These are phyloP conservation scores for Aspergillus nomiae DNA, from an alignment of 2,329 filamentous ascomycete genomes.

Conservation along the genomic window DNA sequence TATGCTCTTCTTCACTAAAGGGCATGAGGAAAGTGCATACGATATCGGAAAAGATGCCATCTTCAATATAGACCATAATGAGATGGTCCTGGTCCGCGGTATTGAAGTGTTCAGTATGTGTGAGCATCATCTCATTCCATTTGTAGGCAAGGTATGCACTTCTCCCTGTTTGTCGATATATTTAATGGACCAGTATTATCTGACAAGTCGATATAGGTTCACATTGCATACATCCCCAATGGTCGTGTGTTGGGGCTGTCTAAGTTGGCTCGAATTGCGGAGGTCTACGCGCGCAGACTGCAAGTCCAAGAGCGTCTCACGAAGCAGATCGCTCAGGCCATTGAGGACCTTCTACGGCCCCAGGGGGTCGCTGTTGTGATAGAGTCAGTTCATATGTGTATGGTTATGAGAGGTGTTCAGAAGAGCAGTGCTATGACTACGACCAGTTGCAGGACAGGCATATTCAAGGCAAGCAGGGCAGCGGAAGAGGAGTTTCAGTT, in stretches of 20 bases:
- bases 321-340: slow-evolving; percentile 88
- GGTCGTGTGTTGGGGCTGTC: slow-evolving; percentile 87
- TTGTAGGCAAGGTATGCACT: slow-evolving; percentile 76
- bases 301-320: slow-evolving; percentile 94
- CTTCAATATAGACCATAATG: slow-evolving; percentile 90
- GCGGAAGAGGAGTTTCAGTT: background rate
- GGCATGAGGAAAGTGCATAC: slow-evolving; percentile 84
- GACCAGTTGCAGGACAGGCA: slow-evolving; percentile 69
- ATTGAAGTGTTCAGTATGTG: slow-evolving; percentile 90
- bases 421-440: slow-evolving; percentile 82
- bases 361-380: slow-evolving; percentile 93
- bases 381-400: slow-evolving; percentile 91
- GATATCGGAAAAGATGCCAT: slow-evolving; percentile 88
- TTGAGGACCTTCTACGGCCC: slow-evolving; percentile 84
- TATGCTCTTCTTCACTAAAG: slow-evolving; percentile 88
- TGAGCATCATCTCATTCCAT: slow-evolving; percentile 92
- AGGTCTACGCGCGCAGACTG: slow-evolving; percentile 86
- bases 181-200: background rate
- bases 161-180: too few relatives aligned
- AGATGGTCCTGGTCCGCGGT: slow-evolving; percentile 92
- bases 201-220: slow-evolving; percentile 65
- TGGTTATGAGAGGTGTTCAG: slow-evolving; percentile 93
- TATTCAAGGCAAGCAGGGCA: background rate
- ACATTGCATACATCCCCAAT: slow-evolving; percentile 91
- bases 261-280: slow-evolving; percentile 87